These are phyloP conservation scores for Pneumocystis sp. DNA, from an alignment of 1,139 yeast genomes.

Conservation along the genomic window DNA sequence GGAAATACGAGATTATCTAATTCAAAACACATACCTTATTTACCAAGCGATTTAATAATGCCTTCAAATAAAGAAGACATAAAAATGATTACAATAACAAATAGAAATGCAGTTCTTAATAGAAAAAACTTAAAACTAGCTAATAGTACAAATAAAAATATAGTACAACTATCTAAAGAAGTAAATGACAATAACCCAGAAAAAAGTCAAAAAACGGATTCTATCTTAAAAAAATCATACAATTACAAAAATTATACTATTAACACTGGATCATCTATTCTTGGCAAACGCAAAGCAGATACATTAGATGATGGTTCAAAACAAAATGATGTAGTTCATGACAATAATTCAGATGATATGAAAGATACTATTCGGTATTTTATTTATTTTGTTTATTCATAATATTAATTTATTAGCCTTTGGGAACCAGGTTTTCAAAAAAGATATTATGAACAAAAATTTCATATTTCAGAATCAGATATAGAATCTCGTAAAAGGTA, in stretches of 20 bases:
- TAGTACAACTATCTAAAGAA: conserved; percentile 4
- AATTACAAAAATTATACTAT: conserved; percentile 11
- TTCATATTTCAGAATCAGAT: conserved; percentile 46
- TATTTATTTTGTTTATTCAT: conserved; percentile 17
- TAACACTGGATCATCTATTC: background rate
- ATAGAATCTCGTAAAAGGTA: conserved; percentile 39
- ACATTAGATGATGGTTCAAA: background rate
- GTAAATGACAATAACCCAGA: conserved; percentile 15
- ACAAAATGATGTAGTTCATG: background rate
- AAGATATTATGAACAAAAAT: conserved; percentile 68
- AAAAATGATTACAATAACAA: conserved; percentile 5
- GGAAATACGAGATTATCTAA: conserved; percentile 8
- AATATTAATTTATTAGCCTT: conserved; percentile 45
- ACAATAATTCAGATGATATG: conserved; percentile 12
- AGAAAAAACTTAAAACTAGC: conserved; percentile 1
- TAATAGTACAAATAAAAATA: conserved; percentile 7
- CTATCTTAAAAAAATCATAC: conserved; percentile 8
- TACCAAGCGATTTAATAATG: conserved; percentile 6
- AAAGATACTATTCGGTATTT: conserved; percentile 6
- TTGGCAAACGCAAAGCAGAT: background rate
- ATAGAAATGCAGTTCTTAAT: background rate
- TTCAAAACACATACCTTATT: conserved; percentile 13
- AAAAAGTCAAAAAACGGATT: conserved; percentile 13
- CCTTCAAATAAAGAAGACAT: conserved; percentile 3
- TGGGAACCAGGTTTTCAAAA: conserved; percentile 81